A percentile compares a stretch with the other conserved stretches of the same genome.
phyloP scores from a whole-genome alignment of 108 stramenopile genomes.

The Nannochloropsis granulata region DNA sequence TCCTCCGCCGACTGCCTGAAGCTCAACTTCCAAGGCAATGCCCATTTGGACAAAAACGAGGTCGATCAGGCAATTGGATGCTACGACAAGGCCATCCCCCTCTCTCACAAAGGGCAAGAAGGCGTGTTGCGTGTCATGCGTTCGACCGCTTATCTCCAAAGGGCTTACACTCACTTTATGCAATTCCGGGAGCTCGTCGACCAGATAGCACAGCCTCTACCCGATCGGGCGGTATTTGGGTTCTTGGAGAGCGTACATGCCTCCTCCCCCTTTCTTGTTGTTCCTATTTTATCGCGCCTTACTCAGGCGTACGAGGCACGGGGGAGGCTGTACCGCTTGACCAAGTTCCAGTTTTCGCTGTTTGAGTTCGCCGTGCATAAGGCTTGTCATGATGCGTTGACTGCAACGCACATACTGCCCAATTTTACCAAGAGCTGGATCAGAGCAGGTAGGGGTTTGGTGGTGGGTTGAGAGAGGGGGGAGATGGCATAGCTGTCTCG shows the following conservation, averaged over 20 bases:
- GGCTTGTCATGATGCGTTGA: conserved; percentile 21
- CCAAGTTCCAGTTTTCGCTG: conserved; percentile 15
- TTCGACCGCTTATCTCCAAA: conserved; percentile 33
- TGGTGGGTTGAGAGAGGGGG: not conserved
- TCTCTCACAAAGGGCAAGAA: conserved; percentile 31
- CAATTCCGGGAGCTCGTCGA: not conserved
- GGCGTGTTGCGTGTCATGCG: conserved; percentile 34
- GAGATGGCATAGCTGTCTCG: not conserved
- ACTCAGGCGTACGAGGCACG: conserved; percentile 1
- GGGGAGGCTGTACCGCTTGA: conserved; percentile 9
- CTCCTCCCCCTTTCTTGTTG: not conserved
- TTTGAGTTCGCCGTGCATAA: conserved; percentile 24
- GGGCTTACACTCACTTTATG: conserved; percentile 27
- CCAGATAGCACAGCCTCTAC: not conserved
- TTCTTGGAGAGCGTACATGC: not conserved
- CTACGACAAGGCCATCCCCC: conserved; percentile 36
- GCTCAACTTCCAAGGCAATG: conserved; percentile 35
- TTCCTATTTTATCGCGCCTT: not conserved
- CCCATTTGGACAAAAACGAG: conserved; percentile 30
- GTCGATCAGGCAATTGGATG: conserved; percentile 31
- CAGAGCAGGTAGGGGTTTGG: not conserved
- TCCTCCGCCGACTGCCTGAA: conserved; percentile 26
- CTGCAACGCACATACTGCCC: conserved; percentile 20
- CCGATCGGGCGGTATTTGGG: not conserved
- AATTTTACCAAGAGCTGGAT: conserved; percentile 28